Percentiles rank a stretch among this genome's conserved stretches.
Conservation (phyloP, 331 rosid genomes). For the Dryas integrifolia region DNA sequence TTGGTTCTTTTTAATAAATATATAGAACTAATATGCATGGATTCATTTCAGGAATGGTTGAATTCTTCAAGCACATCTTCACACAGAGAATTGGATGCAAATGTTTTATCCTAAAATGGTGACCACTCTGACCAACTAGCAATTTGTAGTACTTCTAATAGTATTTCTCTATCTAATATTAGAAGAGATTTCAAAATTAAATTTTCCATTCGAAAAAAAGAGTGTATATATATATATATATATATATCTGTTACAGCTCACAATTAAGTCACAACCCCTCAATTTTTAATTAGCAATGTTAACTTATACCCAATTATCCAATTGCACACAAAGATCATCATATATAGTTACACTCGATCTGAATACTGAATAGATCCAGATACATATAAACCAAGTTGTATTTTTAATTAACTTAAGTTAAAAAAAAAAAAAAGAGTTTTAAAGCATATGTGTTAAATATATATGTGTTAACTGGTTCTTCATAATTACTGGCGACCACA, state of each 20-base stretch:
- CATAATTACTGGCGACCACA: too few relatives aligned
- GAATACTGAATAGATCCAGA: background rate
- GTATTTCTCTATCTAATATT: too few relatives aligned
- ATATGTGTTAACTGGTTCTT: too few relatives aligned
- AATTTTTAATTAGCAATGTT: background rate
- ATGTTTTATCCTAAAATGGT: too few relatives aligned
- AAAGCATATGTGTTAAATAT: too few relatives aligned
- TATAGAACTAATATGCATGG: background rate
- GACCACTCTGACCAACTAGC: too few relatives aligned
- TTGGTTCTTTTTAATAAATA: too few relatives aligned
- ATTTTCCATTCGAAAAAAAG: too few relatives aligned
- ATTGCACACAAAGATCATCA: background rate
- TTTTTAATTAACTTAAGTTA: background rate
- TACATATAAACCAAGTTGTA: background rate
- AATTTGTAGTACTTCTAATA: too few relatives aligned
- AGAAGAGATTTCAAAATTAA: too few relatives aligned
- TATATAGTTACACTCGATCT: background rate
- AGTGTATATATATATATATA: too few relatives aligned
- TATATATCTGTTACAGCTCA: background rate
- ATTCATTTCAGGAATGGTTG: background rate
- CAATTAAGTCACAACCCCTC: background rate
- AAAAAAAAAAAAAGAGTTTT: background rate
- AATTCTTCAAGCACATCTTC: background rate
- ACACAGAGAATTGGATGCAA: too few relatives aligned
- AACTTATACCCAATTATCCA: background rate